These are phyloP conservation scores for Rhodomyrtus tomentosa DNA, from an alignment of 345 rosid species.

Conservation along the genomic window DNA sequence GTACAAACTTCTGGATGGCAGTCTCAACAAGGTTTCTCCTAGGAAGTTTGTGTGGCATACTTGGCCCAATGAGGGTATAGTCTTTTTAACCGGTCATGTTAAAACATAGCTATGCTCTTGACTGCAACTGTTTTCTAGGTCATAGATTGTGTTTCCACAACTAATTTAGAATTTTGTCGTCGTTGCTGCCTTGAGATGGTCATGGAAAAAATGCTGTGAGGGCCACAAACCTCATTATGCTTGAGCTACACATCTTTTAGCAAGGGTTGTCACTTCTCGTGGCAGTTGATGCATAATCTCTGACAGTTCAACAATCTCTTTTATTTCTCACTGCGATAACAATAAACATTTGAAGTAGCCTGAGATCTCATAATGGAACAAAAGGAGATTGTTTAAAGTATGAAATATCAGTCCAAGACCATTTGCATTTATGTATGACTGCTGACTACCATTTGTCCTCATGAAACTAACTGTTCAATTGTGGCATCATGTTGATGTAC, in stretches of 20 bases:
- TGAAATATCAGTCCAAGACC: background rate
- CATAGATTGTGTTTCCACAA: background rate
- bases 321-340: background rate
- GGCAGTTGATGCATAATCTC: background rate
- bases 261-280: background rate
- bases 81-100: background rate
- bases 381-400: background rate
- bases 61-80: slow-evolving; percentile 55
- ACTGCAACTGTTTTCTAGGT: background rate
- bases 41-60: slow-evolving; percentile 49
- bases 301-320: background rate
- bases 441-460: background rate
- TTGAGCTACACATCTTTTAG: background rate
- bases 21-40: slow-evolving; percentile 47
- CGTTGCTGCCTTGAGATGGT: background rate
- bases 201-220: background rate
- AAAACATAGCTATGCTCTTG: background rate
- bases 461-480: background rate
- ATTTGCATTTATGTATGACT: background rate
- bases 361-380: background rate
- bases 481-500: background rate
- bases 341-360: background rate
- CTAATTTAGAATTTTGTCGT: background rate
- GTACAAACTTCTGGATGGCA: slow-evolving; percentile 64
- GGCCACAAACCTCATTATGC: background rate